Conservation (phyloP, 2,329 filamentous ascomycete genomes). For the Botrytis cinerea region DNA sequence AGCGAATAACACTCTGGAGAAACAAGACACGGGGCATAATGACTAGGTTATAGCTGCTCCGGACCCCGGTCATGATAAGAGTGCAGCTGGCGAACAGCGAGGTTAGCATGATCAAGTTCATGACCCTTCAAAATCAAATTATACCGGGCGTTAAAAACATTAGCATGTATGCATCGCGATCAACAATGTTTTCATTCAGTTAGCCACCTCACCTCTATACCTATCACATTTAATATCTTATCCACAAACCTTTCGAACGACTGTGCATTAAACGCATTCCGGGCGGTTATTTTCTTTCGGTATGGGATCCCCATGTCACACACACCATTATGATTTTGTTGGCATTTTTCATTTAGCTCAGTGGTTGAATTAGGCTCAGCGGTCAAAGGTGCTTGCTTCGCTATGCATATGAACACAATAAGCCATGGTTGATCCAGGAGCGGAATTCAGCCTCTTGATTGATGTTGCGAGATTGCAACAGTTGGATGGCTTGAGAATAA, state of each 20-base stretch:
- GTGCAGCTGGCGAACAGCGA: too few relatives aligned
- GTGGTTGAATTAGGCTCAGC: neutral
- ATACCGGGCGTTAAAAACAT: neutral
- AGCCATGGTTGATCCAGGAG: too few relatives aligned
- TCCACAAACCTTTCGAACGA: too few relatives aligned
- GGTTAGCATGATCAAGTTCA: neutral
- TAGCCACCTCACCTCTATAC: too few relatives aligned
- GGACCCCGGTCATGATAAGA: neutral
- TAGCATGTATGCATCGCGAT: neutral
- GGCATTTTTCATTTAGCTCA: neutral
- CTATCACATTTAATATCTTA: neutral
- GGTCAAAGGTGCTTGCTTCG: too few relatives aligned
- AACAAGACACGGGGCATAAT: neutral
- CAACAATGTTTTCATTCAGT: too few relatives aligned
- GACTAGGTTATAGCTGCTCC: neutral
- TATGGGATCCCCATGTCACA: too few relatives aligned
- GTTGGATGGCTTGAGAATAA: neutral
- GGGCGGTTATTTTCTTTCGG: neutral
- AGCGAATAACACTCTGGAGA: neutral
- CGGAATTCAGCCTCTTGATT: neutral
- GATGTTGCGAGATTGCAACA: neutral
- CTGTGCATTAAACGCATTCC: slow-evolving; percentile 6
- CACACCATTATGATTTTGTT: too few relatives aligned
- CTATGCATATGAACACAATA: too few relatives aligned
- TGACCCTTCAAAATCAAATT: neutral